phyloP scores from a whole-genome alignment of 2,329 filamentous ascomycete genomes.

The Fusarium sp. region DNA sequence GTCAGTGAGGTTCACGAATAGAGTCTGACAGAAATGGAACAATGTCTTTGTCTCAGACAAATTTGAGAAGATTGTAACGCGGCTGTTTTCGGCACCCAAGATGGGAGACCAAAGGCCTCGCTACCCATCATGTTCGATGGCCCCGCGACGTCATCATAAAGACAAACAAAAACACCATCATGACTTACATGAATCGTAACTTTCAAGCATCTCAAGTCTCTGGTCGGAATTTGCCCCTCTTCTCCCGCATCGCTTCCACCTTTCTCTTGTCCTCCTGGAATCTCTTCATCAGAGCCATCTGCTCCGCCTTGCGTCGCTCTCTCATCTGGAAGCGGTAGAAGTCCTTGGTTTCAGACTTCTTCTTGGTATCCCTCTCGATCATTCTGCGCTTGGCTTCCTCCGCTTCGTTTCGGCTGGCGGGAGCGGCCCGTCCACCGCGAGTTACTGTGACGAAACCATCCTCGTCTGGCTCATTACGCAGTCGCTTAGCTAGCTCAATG shows the following conservation, averaged over 20 bases:
- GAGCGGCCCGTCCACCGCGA: conserved; percentile 77
- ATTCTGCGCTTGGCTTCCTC: conserved; percentile 67
- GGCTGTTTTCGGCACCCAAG: conserved; percentile 68
- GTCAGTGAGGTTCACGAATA: conserved; percentile 11
- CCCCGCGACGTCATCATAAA: conserved; percentile 64
- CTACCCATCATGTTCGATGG: conserved; percentile 52
- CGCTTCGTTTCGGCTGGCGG: conserved; percentile 77
- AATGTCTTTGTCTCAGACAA: conserved; percentile 58
- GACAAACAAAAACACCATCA: conserved; percentile 4
- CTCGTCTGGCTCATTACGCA: conserved; percentile 85
- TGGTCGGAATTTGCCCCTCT: conserved; percentile 69
- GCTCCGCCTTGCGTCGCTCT: conserved; percentile 80
- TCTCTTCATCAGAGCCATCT: conserved; percentile 71
- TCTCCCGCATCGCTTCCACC: conserved; percentile 75
- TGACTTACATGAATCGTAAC: conserved; percentile 23
- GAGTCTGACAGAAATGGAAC: conserved; percentile 44
- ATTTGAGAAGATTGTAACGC: conserved; percentile 73
- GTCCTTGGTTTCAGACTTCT: conserved; percentile 71
- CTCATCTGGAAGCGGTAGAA: conserved; percentile 88
- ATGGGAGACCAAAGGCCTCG: conserved; percentile 40
- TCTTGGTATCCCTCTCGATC: conserved; percentile 70
- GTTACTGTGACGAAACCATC: conserved; percentile 96
- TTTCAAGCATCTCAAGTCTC: conserved; percentile 50
- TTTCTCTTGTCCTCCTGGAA: conserved; percentile 81
- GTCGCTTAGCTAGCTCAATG: conserved; percentile 67